These are phyloP conservation scores for Pyrenula massariospora DNA, from an alignment of 495 filamentous ascomycete genomes.

Conservation along the genomic window DNA sequence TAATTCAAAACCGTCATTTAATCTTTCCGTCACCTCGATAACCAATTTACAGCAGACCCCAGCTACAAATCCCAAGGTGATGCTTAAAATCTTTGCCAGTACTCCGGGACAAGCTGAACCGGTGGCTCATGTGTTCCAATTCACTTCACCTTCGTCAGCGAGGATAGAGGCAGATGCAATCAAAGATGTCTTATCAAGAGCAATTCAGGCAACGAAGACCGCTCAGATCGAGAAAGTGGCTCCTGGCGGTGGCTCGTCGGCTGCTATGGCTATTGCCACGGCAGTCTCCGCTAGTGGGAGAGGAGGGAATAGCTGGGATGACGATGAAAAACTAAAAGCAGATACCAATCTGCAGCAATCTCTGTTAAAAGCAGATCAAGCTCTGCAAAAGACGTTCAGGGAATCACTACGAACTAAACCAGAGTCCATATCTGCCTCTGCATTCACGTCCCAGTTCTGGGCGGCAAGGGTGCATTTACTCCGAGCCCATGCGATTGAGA, in stretches of 20 bases:
- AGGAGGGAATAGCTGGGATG: slow-evolving; percentile 50
- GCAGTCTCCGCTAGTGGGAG: slow-evolving; percentile 32
- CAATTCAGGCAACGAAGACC: slow-evolving; percentile 59
- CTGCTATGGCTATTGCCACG: slow-evolving; percentile 49
- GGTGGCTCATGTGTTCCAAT: slow-evolving; percentile 71
- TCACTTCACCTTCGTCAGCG: slow-evolving; percentile 66
- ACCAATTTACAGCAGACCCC: slow-evolving; percentile 93
- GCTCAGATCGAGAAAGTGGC: slow-evolving; percentile 24
- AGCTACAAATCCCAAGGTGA: slow-evolving; percentile 68
- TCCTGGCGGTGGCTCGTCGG: slow-evolving; percentile 30
- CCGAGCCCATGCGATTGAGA: slow-evolving; percentile 82
- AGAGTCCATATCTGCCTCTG: slow-evolving; percentile 58
- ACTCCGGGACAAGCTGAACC: slow-evolving; percentile 36
- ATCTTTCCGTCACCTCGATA: slow-evolving; percentile 61
- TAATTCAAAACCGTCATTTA: slow-evolving; percentile 44
- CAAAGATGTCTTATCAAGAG: slow-evolving; percentile 65
- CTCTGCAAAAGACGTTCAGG: slow-evolving; percentile 66
- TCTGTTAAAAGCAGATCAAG: slow-evolving; percentile 62
- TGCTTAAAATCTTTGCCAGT: slow-evolving; percentile 76
- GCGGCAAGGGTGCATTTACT: slow-evolving; percentile 71
- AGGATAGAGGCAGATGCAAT: slow-evolving; percentile 74
- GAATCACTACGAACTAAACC: slow-evolving; percentile 70
- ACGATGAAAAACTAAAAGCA: slow-evolving; percentile 59
- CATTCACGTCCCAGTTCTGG: slow-evolving; percentile 91
- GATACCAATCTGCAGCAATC: slow-evolving; percentile 77